Evolutionary conservation across 805 yeast species (phyloP), one percentile per base, ranked within the genome.

Genomic region (Ogataea minuta): DNA sequence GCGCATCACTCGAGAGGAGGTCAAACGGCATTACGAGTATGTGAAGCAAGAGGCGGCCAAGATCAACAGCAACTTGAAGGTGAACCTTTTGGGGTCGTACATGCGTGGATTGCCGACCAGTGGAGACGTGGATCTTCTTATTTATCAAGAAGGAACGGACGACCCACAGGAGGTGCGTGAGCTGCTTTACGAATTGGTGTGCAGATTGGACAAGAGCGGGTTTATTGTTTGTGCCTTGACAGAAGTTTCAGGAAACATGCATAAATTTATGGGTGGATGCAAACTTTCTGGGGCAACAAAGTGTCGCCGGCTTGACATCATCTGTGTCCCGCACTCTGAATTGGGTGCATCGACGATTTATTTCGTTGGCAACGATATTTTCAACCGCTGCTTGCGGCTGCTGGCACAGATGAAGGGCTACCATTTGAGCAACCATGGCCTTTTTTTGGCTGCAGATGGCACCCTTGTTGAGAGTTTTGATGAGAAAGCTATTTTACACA

Each of bases 241-340:
- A 2, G 51, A 49, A 9, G 46, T 51, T 4, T 17, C 38, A 3
- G 33, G 44, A 2, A 28, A 31, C 4, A 55, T 52, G 53, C 34
- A 36, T 10, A 67, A 64, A 46, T 64, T 62, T 53, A 55, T 48
- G 29, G 67, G 67, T 10, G 75, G 76, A 0, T 58, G 60, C 31
- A 49, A 56, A 15, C 52, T 69, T 9, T 49, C 53, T 6, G 25
- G 29, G 7, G 12, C 47, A 51, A 12, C 44, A 9, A 54, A 52
- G 9, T 74, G 79, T 62, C 64, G 83, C n/a, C 60, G 83, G 39
- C 59, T 78, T 45, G 83, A 78, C 47, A 64, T 78, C 27, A 50
- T 77, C 28, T 52, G 67, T 3, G 75, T 72, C 5, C 74, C 74
- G 1, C 64, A 73, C 63, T 42, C 52, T 2, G 65, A 68, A 23